Evolutionary conservation across 495 filamentous ascomycete genomes (phyloP).

Genomic region (Aspergillus coremiiformis): DNA sequence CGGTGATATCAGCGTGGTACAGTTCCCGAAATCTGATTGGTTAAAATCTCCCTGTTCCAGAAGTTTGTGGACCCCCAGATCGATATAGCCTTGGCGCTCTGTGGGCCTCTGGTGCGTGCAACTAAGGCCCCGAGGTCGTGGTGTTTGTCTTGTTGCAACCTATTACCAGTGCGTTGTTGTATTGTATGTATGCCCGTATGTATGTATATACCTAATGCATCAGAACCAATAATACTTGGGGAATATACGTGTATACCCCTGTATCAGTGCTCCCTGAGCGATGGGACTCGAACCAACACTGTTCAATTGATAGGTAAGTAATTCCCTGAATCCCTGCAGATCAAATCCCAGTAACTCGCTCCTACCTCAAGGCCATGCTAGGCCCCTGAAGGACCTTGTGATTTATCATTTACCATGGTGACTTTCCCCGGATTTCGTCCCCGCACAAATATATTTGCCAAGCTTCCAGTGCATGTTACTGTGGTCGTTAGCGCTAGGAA

Average conservation of each 20-base stretch:
- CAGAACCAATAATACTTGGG: not conserved
- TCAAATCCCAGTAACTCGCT: not conserved
- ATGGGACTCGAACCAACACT: not conserved
- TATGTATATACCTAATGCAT: not conserved
- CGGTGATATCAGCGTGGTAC: constrained; percentile 35
- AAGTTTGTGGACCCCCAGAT: constrained; percentile 38
- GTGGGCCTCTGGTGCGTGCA: constrained; percentile 21
- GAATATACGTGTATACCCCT: too few relatives aligned
- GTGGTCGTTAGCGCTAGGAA: not conserved
- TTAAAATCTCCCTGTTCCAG: constrained; percentile 25
- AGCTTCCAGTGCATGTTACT: constrained; percentile 9
- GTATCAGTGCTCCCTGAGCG: too few relatives aligned
- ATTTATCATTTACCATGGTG: not conserved
- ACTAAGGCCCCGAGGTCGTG: constrained; percentile 6
- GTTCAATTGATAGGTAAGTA: constrained; percentile 4
- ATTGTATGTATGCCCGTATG: not conserved
- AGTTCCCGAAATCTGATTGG: constrained; percentile 17
- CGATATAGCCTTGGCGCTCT: constrained; percentile 31
- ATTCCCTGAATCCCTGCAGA: constrained; percentile 3
- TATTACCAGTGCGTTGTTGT: not conserved
- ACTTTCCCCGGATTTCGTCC: constrained; percentile 15
- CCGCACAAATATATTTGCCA: constrained; percentile 18
- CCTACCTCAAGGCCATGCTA: not conserved
- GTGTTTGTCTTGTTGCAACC: constrained; percentile 2
- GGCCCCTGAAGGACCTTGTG: not conserved